These are phyloP conservation scores for Dictyostelium intermedium DNA, from an alignment of 78 protist genomes.

Conservation along the genomic window DNA sequence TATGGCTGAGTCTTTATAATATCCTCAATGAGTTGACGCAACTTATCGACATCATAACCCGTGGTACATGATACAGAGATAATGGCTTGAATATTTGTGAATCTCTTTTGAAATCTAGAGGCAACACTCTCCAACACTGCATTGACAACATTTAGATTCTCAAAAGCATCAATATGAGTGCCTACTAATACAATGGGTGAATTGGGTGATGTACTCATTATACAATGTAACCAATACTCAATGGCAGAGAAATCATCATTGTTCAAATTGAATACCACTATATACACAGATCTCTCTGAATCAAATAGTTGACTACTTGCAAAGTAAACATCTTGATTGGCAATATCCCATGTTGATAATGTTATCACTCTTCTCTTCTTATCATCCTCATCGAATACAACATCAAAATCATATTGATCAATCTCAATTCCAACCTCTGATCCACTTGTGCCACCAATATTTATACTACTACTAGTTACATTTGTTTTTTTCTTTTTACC, in stretches of 20 bases:
- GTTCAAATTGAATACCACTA: constrained; percentile 61
- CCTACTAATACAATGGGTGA: constrained; percentile 80
- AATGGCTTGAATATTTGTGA: constrained; percentile 62
- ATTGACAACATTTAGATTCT: constrained; percentile 7
- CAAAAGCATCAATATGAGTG: constrained; percentile 73
- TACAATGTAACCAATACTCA: constrained; percentile 77
- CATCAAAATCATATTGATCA: constrained; percentile 70
- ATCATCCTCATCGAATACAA: constrained; percentile 64
- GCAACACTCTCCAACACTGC: constrained; percentile 12
- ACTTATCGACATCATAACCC: constrained; percentile 64
- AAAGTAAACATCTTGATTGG: constrained; percentile 66
- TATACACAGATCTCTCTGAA: constrained; percentile 58
- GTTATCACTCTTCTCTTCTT: constrained; percentile 39
- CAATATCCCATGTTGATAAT: constrained; percentile 73
- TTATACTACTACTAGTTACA: background rate
- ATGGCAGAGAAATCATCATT: constrained; percentile 24
- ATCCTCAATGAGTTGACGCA: constrained; percentile 33
- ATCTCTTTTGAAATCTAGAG: constrained; percentile 40
- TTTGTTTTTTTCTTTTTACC: constrained; percentile 54
- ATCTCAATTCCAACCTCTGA: constrained; percentile 52
- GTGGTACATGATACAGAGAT: constrained; percentile 71
- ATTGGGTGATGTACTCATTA: constrained; percentile 39
- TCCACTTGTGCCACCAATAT: background rate
- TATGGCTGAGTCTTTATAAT: constrained; percentile 51
- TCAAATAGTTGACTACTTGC: constrained; percentile 72